Evolutionary conservation across 2,329 filamentous ascomycete genomes (phyloP).

Genomic region (Hypomyces perniciosus): DNA sequence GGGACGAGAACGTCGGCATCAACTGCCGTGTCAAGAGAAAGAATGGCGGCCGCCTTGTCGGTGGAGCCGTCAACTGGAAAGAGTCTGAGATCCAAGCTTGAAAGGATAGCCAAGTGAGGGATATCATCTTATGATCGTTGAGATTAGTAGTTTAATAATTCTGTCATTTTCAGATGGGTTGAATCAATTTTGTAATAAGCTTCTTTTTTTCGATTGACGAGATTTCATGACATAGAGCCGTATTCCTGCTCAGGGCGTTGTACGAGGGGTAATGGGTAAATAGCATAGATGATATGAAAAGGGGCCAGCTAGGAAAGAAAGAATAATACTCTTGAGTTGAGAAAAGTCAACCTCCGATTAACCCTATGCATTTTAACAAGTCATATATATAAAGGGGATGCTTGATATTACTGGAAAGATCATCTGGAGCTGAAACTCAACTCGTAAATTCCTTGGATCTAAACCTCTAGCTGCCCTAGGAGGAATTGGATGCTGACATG

Average conservation of each 20-base stretch:
- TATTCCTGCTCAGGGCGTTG: background rate
- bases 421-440: too few relatives aligned
- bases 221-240: constrained; percentile 1
- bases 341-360: too few relatives aligned
- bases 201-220: constrained; percentile 1
- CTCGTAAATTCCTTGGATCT: too few relatives aligned
- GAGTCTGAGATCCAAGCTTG: constrained; percentile 63
- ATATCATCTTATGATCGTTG: background rate
- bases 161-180: background rate
- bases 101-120: constrained; percentile 7
- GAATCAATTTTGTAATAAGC: background rate
- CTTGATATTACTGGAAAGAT: too few relatives aligned
- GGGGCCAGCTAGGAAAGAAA: too few relatives aligned
- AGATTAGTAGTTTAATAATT: background rate
- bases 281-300: too few relatives aligned
- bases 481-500: background rate
- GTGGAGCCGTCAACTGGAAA: constrained; percentile 52
- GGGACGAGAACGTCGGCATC: constrained; percentile 82
- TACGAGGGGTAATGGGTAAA: background rate
- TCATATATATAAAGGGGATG: too few relatives aligned
- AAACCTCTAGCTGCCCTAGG: too few relatives aligned
- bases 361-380: too few relatives aligned
- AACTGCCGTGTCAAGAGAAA: constrained; percentile 91
- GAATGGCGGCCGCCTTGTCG: constrained; percentile 62
- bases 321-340: too few relatives aligned